Evolutionary conservation across 768 basidiomycete genomes (phyloP).

Genomic region (Tulasnella sp.): DNA sequence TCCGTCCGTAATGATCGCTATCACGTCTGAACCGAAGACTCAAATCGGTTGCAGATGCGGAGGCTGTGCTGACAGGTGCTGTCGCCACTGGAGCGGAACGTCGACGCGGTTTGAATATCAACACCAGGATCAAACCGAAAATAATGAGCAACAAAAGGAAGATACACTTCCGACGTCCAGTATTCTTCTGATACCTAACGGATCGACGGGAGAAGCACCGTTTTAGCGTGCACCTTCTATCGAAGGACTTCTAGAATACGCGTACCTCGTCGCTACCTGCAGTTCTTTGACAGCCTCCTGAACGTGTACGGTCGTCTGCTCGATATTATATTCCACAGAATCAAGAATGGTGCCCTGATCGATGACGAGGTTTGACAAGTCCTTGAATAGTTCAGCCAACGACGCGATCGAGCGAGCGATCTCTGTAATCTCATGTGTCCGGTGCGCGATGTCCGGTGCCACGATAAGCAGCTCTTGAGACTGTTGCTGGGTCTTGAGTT

Average conservation of each 20-base stretch:
- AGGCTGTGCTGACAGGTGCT: not conserved
- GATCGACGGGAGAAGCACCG: not conserved
- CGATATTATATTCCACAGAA: slow-evolving; percentile 95
- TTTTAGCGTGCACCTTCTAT: not conserved
- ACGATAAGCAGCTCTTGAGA: slow-evolving; percentile 26
- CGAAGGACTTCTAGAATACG: slow-evolving; percentile 17
- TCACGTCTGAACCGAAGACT: too few relatives aligned
- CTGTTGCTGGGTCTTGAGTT: slow-evolving; percentile 27
- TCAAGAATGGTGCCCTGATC: slow-evolving; percentile 97
- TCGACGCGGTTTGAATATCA: slow-evolving; percentile 82
- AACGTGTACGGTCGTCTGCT: slow-evolving; percentile 75
- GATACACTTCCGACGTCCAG: slow-evolving; percentile 87
- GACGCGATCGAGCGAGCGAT: slow-evolving; percentile 87
- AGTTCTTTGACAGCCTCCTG: slow-evolving; percentile 79
- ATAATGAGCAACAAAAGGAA: slow-evolving; percentile 85
- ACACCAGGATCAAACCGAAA: slow-evolving; percentile 71
- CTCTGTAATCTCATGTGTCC: slow-evolving; percentile 67
- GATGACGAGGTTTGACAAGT: slow-evolving; percentile 84
- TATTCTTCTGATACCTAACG: slow-evolving; percentile 82
- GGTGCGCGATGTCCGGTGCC: slow-evolving; percentile 35
- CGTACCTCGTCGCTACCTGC: slow-evolving; percentile 67
- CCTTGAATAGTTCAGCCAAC: slow-evolving; percentile 93
- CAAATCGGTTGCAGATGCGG: not conserved
- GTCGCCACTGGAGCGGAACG: not conserved
- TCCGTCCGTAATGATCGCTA: too few relatives aligned